Evolutionary conservation across 768 basidiomycete genomes (phyloP), one percentile per base, ranked within the genome.

Genomic region (Kwoniella bestiolae): DNA sequence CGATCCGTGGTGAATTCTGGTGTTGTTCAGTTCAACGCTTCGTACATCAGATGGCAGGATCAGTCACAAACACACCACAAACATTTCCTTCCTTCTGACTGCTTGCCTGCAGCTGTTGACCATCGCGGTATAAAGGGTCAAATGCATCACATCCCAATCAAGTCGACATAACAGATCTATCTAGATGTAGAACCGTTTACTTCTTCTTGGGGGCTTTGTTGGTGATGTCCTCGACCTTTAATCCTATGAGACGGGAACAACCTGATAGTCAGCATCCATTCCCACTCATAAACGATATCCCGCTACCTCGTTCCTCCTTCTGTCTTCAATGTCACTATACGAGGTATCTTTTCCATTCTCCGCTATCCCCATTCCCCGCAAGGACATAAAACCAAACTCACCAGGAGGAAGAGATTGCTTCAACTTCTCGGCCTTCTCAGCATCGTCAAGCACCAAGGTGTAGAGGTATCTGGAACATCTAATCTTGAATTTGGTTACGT

Each of bases 361-460:
- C 26, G 5, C 6, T 34, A 56, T 21, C 50, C 5, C 29, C 50
- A 6, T 35, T 47, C 56, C 41, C 21, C 21, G 23, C 11, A 9
- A 31, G 5, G 14, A 34, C n/a, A 12, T 25, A 26, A 34, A 44
- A 29, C 35, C 25, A 25, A 25, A 83, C 90, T 76, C 79, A 94
- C 95, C 92, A 77, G 96, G 96, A 58, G 95, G 95, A 56, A 99
- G 86, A 79, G 88, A 89, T 85, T 91, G 91, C 85, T 90, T 88
- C 76, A 99, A 88, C 86, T 97, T 99, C 82, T 96, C 94, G 44
- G 96, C 95, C 86, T 97, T 98, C 83, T 96, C 94, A 79, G 91
- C 88, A 85, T 99, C 96, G 82, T 93, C 90, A 81, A 98, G 83
- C 67, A 89, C 87, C 70, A 98, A 87, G n/a, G 96, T 98, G 89